Base-by-base conservation (phyloP, 2,329 filamentous ascomycete species). In the Exophiala aquamarina region DNA sequence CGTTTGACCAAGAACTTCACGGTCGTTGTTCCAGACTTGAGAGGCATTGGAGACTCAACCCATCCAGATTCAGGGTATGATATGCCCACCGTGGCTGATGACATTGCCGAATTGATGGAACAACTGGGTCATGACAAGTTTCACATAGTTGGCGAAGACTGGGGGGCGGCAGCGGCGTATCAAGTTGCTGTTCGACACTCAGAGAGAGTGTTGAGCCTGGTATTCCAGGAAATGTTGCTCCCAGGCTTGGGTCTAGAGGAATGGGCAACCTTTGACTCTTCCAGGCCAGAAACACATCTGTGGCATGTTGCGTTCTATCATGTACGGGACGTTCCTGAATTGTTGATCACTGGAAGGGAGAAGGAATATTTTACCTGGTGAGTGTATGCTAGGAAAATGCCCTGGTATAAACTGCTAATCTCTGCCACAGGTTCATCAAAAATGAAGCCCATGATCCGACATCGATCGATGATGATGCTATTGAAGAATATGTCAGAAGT, bases 251-350 rank as follows among this genome's bases (percentile, higher is more conserved):
- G 69, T 69, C 4, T 49, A 4, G 49, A 49, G 21, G 49, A 52
- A 33, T 52, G 46, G 46, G 50, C 45, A 21, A 23, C 39, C 28
- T 46, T 46, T 23, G 20, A 41, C 21, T 33, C 41, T 10, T 23
- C 36, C 19, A 31, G 36, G 14, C 34, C 47, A n/a, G 47, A 39
- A 18, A 37, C 46, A 14, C 48, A 51, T 41, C 44, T 51, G 7
- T 66, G 20, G 68, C 70, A 1, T 81, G 80, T 60, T 81, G 75
- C 56, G 78, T 79, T 79, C 42, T 75, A 82, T 52, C 68, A 82
- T 15, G 76, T 79, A 7, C 79, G 82, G 58, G 60, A 65, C 1
- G 63, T 81, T 4, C 78, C 74, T 0, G 77, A 81, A 57, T 70
- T 67, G 32, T 63, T 78, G 37, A 72, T 74, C 52, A 63, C 62